Evolutionary conservation across 1,139 yeast species (phyloP).

Genomic region (Saccharomyces pastorianus): DNA sequence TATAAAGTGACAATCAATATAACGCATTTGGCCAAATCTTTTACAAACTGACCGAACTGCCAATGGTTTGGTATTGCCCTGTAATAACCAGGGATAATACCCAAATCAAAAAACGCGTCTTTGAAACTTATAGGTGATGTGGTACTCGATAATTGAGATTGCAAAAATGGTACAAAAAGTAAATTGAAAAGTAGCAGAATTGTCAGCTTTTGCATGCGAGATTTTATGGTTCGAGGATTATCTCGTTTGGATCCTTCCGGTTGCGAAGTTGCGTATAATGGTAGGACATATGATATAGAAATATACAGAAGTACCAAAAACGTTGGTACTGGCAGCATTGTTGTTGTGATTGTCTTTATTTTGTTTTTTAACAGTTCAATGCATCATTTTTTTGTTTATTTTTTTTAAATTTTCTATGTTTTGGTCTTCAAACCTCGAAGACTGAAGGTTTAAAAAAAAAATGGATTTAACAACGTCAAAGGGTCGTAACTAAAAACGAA

Average conservation of each 20-base stretch:
- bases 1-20: conserved; percentile 40
- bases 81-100: conserved; percentile 28
- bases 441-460: no score
- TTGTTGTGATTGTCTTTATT: neutral
- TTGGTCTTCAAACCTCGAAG: neutral
- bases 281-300: conserved; percentile 25
- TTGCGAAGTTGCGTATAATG: conserved; percentile 20
- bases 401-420: neutral
- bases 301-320: conserved; percentile 17
- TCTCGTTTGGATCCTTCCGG: conserved; percentile 34
- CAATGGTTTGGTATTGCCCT: neutral
- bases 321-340: neutral
- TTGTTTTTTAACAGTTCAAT: neutral
- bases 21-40: conserved; percentile 28
- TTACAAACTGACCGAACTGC: neutral
- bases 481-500: no score
- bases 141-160: conserved; percentile 10
- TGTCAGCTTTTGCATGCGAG: conserved; percentile 31
- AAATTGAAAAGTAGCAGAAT: conserved; percentile 24
- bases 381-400: neutral
- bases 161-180: conserved; percentile 27
- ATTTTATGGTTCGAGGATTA: conserved; percentile 37
- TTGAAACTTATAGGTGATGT: neutral
- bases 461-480: no score
- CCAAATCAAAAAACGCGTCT: conserved; percentile 19